phyloP scores from a whole-genome alignment of 345 rosid genomes.

The Camelina hispida region DNA sequence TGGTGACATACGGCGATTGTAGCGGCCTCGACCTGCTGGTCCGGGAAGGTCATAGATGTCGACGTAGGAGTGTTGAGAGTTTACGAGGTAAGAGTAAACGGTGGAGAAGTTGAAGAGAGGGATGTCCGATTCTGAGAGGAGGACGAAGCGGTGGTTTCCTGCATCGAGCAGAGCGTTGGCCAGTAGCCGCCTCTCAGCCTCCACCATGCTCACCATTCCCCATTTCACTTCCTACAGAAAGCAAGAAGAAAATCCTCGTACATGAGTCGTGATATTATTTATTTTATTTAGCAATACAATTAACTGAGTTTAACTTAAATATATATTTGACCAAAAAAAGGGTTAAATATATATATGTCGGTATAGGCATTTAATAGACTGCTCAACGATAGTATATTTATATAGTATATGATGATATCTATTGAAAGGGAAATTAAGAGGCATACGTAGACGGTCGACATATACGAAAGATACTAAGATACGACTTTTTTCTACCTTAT shows the following conservation, averaged over 20 bases:
- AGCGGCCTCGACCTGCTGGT: constrained; percentile 76
- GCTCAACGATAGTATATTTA: constrained; percentile 26
- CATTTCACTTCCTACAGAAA: constrained; percentile 59
- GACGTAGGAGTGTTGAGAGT: constrained; percentile 55
- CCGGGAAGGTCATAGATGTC: constrained; percentile 60
- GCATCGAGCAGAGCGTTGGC: constrained; percentile 78
- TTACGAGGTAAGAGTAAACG: constrained; percentile 59
- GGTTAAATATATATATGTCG: constrained; percentile 7
- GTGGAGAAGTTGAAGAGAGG: constrained; percentile 81
- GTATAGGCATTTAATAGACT: constrained; percentile 34
- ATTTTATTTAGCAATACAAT: neutral
- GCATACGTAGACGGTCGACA: neutral
- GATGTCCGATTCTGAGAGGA: constrained; percentile 82
- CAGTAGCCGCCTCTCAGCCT: constrained; percentile 77
- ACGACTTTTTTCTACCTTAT: constrained; percentile 3
- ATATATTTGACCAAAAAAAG: neutral
- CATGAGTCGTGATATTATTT: neutral
- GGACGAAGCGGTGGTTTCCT: constrained; percentile 75
- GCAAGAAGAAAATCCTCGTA: neutral
- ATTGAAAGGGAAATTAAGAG: constrained; percentile 6
- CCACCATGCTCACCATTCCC: constrained; percentile 78
- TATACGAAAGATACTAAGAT: constrained; percentile 9
- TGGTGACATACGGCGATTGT: constrained; percentile 56
- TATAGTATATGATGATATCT: constrained; percentile 14
- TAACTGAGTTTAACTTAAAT: neutral